Evolutionary conservation across 495 filamentous ascomycete species (phyloP).

Genomic region (Trichoderma reesei): DNA sequence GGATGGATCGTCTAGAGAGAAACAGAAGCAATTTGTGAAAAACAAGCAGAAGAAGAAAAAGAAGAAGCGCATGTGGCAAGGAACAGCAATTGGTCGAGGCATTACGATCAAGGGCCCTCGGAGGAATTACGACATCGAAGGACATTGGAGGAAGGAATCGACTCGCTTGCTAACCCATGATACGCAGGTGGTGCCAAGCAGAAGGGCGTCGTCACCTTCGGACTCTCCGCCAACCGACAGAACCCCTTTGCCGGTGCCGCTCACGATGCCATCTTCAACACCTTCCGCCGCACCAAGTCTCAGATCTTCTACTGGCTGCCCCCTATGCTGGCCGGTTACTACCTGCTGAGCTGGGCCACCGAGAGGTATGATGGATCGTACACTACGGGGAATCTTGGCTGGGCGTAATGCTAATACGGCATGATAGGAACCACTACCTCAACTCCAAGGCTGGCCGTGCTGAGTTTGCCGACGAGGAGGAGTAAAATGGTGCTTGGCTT

Average conservation of each 20-base stretch:
- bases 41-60: neutral
- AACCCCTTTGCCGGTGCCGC: slow-evolving; percentile 46
- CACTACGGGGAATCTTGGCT: neutral
- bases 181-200: slow-evolving; percentile 36
- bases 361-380: slow-evolving; percentile 45
- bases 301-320: slow-evolving; percentile 80
- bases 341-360: slow-evolving; percentile 75
- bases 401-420: slow-evolving; percentile 15
- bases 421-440: slow-evolving; percentile 74
- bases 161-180: slow-evolving; percentile 16
- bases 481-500: slow-evolving; percentile 23
- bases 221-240: slow-evolving; percentile 43
- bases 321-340: slow-evolving; percentile 64
- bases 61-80: no score
- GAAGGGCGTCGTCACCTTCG: slow-evolving; percentile 48
- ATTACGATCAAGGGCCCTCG: no score
- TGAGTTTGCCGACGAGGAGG: slow-evolving; percentile 38
- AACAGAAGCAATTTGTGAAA: neutral
- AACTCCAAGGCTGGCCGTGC: slow-evolving; percentile 83
- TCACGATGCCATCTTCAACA: slow-evolving; percentile 53
- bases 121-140: no score
- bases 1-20: no score
- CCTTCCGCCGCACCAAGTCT: slow-evolving; percentile 45
- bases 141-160: neutral
- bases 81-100: neutral